Evolutionary conservation across 345 rosid genomes (phyloP).

Genomic region (Euphorbia peplus): DNA sequence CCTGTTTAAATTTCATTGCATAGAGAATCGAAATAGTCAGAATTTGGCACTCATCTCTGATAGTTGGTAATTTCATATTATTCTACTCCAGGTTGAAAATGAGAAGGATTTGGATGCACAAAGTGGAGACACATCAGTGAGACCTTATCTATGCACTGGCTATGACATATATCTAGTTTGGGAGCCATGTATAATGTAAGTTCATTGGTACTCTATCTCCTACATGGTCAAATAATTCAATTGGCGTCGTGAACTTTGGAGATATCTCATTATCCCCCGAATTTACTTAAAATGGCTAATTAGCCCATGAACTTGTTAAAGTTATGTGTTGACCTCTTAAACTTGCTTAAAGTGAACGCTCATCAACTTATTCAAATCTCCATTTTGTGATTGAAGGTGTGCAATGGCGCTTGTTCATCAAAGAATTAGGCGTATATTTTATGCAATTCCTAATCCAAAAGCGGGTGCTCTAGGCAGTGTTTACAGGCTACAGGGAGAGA

Average conservation of each 20-base stretch:
- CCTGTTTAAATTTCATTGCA: too few species aligned
- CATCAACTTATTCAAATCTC: too few species aligned
- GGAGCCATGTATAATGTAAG: slow-evolving; percentile 91
- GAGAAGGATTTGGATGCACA: slow-evolving; percentile 30
- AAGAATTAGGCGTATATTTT: slow-evolving; percentile 71
- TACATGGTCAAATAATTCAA: too few species aligned
- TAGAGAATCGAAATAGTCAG: not conserved
- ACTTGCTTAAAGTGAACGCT: too few species aligned
- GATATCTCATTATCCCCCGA: too few species aligned
- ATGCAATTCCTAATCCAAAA: slow-evolving; percentile 57
- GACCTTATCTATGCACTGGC: slow-evolving; percentile 88
- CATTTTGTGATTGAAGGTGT: slow-evolving; percentile 45
- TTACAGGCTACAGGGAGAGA: slow-evolving; percentile 81
- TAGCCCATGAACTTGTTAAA: too few species aligned
- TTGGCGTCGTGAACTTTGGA: too few species aligned
- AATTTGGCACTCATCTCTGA: not conserved
- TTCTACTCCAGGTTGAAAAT: slow-evolving; percentile 35
- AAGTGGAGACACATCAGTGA: slow-evolving; percentile 24
- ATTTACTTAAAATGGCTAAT: too few species aligned
- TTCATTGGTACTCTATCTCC: slow-evolving; percentile 13
- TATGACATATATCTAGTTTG: slow-evolving; percentile 75
- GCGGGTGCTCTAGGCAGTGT: slow-evolving; percentile 75
- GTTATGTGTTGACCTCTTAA: too few species aligned
- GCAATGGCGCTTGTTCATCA: slow-evolving; percentile 96
- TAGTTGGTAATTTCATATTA: not conserved